Conservation (phyloP, 805 yeast genomes). For the Deakozyma indianensis region DNA sequence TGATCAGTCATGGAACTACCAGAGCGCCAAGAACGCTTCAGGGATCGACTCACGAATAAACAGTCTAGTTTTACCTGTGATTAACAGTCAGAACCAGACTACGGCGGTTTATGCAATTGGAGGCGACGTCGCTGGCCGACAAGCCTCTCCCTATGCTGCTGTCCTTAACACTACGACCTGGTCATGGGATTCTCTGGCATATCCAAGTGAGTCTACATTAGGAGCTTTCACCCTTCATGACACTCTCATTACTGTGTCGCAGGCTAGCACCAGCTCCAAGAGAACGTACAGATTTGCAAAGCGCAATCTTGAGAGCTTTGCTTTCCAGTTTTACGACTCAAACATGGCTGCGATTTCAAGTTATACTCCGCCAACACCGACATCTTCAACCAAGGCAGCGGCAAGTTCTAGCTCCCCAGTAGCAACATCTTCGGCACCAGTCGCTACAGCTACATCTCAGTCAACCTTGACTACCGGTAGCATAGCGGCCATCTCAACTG, state of each 20-base stretch:
- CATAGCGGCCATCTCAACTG: constrained; percentile 32
- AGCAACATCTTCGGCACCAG: constrained; percentile 12
- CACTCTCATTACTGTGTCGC: constrained; percentile 31
- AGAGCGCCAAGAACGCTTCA: constrained; percentile 17
- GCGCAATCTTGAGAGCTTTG: constrained; percentile 7
- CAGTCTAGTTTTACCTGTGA: constrained; percentile 43
- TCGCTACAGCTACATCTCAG: constrained; percentile 7
- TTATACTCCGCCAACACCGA: not conserved
- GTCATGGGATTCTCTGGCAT: constrained; percentile 24
- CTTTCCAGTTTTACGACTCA: constrained; percentile 7
- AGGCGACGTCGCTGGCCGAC: constrained; percentile 32
- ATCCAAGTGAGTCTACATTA: constrained; percentile 18
- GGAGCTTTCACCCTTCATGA: constrained; percentile 43
- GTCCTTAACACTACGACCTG: constrained; percentile 28
- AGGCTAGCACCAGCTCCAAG: not conserved
- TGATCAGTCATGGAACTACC: constrained; percentile 54
- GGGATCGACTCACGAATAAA: constrained; percentile 37
- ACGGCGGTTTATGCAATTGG: constrained; percentile 28
- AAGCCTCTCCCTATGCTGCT: constrained; percentile 31
- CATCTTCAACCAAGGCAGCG: constrained; percentile 11
- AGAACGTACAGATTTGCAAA: too few relatives aligned
- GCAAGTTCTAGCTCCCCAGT: constrained; percentile 6
- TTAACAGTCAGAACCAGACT: constrained; percentile 14
- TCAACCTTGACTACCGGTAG: constrained; percentile 20
- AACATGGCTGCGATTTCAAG: constrained; percentile 3